phyloP scores from a whole-genome alignment of 495 filamentous ascomycete genomes.

The Neurospora sp. region DNA sequence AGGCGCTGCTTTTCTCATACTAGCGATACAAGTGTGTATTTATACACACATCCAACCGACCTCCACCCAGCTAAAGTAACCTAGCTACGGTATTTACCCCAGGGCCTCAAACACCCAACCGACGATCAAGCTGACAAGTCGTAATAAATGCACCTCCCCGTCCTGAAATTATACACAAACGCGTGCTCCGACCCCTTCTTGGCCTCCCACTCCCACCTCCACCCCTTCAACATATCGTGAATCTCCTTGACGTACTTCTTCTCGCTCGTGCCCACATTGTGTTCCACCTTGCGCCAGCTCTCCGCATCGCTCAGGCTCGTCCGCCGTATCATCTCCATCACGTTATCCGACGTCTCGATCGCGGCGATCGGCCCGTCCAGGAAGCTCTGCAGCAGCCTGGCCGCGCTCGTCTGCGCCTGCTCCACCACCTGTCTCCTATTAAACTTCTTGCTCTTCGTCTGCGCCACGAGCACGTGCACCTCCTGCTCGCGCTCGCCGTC shows the following conservation, averaged over 20 bases:
- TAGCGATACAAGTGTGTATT: not conserved
- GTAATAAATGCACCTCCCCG: constrained; percentile 65
- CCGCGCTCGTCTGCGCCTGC: constrained; percentile 56
- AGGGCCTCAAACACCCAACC: not conserved
- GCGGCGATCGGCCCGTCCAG: constrained; percentile 71
- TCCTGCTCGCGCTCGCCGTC: constrained; percentile 49
- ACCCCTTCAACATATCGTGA: constrained; percentile 60
- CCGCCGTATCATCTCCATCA: constrained; percentile 68
- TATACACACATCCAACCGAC: not conserved
- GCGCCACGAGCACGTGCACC: constrained; percentile 71
- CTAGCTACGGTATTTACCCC: not conserved
- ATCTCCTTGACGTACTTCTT: constrained; percentile 80
- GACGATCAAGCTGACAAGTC: constrained; percentile 44
- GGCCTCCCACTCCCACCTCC: constrained; percentile 47
- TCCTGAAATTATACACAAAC: constrained; percentile 75
- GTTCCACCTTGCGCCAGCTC: constrained; percentile 74
- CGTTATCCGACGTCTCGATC: constrained; percentile 75
- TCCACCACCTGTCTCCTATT: constrained; percentile 80
- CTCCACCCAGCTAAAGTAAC: not conserved
- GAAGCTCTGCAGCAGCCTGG: constrained; percentile 53
- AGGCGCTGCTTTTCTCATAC: not conserved
- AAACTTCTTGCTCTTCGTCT: constrained; percentile 79
- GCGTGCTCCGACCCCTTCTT: constrained; percentile 45
- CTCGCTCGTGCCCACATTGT: constrained; percentile 65
- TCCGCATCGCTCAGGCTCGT: constrained; percentile 74